A percentile compares a stretch with the other conserved stretches of the same genome.
These are phyloP conservation scores for Prunus yedoensis DNA, from an alignment of 331 rosid species.

Conservation along the genomic window DNA sequence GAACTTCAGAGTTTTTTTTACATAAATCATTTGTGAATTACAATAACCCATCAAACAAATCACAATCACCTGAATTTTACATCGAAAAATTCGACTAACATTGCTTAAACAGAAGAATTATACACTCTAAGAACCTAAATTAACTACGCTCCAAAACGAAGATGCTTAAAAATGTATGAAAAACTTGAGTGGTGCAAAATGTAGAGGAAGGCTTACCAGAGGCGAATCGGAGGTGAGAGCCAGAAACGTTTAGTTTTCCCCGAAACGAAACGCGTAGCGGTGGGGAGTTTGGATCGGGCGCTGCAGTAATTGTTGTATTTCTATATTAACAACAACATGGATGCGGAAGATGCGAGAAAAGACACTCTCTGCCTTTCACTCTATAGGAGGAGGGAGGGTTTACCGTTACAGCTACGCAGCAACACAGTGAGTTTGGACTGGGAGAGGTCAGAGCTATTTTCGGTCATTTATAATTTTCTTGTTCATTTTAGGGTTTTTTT, in stretches of 20 bases:
- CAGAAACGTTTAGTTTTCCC: not conserved
- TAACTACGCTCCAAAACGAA: not conserved
- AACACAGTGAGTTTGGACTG: not conserved
- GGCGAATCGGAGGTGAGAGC: not conserved
- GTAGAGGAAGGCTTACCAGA: not conserved
- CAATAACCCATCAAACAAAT: not conserved
- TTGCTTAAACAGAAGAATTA: not conserved
- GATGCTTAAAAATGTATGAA: not conserved
- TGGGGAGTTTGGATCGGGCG: not conserved
- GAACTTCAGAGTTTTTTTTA: not conserved
- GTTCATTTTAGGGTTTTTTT: too few species aligned
- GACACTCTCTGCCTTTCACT: not conserved
- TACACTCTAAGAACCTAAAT: not conserved
- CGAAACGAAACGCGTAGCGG: not conserved
- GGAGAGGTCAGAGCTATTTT: too few species aligned
- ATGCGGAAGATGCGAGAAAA: not conserved
- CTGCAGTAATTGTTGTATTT: not conserved
- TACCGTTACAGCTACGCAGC: constrained; percentile 8
- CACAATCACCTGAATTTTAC: not conserved
- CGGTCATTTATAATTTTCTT: too few species aligned
- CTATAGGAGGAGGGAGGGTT: too few species aligned
- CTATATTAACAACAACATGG: too few species aligned
- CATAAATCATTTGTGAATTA: not conserved
- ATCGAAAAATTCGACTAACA: too few species aligned
- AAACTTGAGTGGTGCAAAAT: not conserved